phyloP scores from a whole-genome alignment of 768 basidiomycete species.

The Amanita thiersii region DNA sequence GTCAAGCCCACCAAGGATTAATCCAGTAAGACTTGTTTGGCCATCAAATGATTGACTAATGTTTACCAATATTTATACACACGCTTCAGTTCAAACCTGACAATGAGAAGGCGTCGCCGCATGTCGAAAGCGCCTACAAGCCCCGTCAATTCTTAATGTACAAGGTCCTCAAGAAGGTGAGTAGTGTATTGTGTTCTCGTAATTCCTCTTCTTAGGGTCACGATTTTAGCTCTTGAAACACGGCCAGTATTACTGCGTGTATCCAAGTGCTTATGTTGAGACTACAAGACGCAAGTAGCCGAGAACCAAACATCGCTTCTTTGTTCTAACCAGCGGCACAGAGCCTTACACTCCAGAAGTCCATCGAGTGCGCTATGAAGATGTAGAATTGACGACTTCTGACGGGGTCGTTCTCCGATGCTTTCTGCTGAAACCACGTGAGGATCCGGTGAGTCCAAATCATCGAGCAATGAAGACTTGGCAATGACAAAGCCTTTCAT shows the following conservation, averaged over 20 bases:
- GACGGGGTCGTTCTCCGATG: conserved; percentile 3
- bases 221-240: conserved; percentile 3
- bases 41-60: too few relatives aligned
- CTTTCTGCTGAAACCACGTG: conserved; percentile 3
- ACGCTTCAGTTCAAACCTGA: too few relatives aligned
- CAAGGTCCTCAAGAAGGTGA: conserved; percentile 1
- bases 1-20: too few relatives aligned
- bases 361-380: conserved; percentile 3
- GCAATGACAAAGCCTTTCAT: background rate
- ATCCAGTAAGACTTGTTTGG: too few relatives aligned
- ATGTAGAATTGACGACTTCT: conserved; percentile 5
- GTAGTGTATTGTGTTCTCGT: too few relatives aligned
- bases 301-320: background rate
- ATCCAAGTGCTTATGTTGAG: conserved; percentile 5
- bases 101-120: too few relatives aligned
- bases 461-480: background rate
- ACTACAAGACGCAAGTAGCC: background rate
- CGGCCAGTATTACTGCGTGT: conserved; percentile 5
- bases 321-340: background rate
- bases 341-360: conserved; percentile 2
- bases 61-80: too few relatives aligned
- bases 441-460: background rate
- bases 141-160: too few relatives aligned
- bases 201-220: background rate
- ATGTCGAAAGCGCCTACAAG: too few relatives aligned